phyloP scores from a whole-genome alignment of 805 yeast species.

The Kluyveromyces nonfermentans region DNA sequence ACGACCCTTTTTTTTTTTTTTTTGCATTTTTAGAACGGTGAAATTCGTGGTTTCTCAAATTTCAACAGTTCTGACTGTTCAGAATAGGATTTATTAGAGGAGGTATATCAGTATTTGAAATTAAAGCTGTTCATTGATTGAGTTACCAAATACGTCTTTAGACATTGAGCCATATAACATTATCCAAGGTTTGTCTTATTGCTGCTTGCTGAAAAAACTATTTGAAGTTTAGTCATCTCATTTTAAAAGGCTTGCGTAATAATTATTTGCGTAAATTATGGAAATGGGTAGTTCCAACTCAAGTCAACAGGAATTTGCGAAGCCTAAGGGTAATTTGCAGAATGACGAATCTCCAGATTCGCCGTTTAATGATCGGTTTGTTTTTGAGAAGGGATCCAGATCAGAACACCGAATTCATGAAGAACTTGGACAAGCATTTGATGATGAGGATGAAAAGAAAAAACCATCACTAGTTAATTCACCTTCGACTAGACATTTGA shows the following conservation, averaged over 20 bases:
- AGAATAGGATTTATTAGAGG: background rate
- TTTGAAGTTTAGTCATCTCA: background rate
- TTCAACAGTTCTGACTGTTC: background rate
- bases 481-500: background rate
- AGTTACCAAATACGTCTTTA: background rate
- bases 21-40: background rate
- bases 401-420: background rate
- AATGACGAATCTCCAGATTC: slow-evolving; percentile 14
- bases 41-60: background rate
- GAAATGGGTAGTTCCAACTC: background rate
- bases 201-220: background rate
- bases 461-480: background rate
- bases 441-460: background rate
- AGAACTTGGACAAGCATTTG: background rate
- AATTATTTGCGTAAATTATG: background rate
- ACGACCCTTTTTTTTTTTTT: background rate
- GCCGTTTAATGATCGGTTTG: slow-evolving; percentile 25
- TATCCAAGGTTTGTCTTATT: background rate
- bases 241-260: background rate
- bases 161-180: background rate
- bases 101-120: background rate
- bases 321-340: background rate
- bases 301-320: background rate
- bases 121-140: background rate
- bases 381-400: slow-evolving; percentile 12